These are phyloP conservation scores for Moricandia moricandioides DNA, from an alignment of 345 rosid genomes.

Conservation along the genomic window DNA sequence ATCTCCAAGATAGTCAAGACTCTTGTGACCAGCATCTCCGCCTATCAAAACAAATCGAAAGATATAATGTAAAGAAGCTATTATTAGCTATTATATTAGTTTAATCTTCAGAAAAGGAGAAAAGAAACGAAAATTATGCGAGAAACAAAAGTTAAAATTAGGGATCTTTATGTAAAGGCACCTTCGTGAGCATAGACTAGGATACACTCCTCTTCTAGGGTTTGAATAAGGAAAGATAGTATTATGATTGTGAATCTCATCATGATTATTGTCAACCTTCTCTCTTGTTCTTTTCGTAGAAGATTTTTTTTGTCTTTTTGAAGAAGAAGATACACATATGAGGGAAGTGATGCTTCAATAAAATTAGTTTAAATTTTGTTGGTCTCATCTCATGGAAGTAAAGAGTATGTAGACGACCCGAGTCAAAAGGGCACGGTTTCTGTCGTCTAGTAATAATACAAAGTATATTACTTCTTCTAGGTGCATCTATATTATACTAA, in stretches of 20 bases:
- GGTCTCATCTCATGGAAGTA: constrained; percentile 4
- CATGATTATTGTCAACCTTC: not conserved
- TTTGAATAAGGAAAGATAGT: constrained; percentile 14
- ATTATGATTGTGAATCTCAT: constrained; percentile 14
- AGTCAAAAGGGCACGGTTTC: constrained; percentile 24
- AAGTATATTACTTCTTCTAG: constrained; percentile 23
- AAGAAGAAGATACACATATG: not conserved
- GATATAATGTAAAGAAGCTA: not conserved
- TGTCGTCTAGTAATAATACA: constrained; percentile 25
- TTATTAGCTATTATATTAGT: not conserved
- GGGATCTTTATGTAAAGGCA: constrained; percentile 21
- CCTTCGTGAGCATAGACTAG: constrained; percentile 27
- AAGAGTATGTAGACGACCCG: constrained; percentile 26
- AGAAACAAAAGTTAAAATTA: not conserved
- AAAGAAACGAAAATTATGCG: not conserved
- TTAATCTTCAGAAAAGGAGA: not conserved
- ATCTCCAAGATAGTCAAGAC: not conserved
- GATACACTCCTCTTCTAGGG: constrained; percentile 22
- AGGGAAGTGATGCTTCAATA: not conserved
- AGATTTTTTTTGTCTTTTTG: too few relatives aligned
- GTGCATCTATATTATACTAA: constrained; percentile 20
- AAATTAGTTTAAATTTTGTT: not conserved
- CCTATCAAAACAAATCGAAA: constrained; percentile 13
- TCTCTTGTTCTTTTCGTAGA: too few relatives aligned
- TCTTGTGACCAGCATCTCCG: constrained; percentile 9